Evolutionary conservation across 2,329 filamentous ascomycete genomes (phyloP), one percentile per base, ranked within the genome.

Genomic region (Cephalotrichum gorgonifer): DNA sequence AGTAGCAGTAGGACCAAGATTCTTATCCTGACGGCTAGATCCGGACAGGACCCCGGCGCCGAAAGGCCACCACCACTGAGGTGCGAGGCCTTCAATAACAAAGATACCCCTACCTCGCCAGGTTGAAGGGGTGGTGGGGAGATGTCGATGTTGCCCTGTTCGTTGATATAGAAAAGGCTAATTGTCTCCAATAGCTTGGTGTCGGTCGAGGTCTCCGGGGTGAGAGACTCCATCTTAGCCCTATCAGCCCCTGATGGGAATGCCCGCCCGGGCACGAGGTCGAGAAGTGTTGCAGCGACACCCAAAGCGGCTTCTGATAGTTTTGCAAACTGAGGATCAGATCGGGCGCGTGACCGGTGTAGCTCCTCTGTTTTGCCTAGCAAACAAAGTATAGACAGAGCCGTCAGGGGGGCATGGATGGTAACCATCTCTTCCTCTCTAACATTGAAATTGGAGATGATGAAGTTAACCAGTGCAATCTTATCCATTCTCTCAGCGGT

Each of bases 371-470:
- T 64, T 50, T 84, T 71, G 58, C 81, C 69, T 39, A 83, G 66
- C 78, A 78, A 83, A 55, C 68, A 70, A 28, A 75, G 66, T 25
- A 85, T 70, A 3, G 82, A 79, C n/a, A 94, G 65, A 2, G 81
- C 75, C 48, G 85, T 76, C 26, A 94, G 66, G 30, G 91, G 91
- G 27, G 90, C 85, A 65, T 97, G 91, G 22, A 87, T 70, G 2
- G 86, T 79, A 15, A 95, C 66, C 91, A 98, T 97, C 60, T 98
- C 94, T 63, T 97, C 93, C 65, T 98, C 93, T 48, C 84, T 81
- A 45, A 97, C 78, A 63, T 96, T 97, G 73, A 98, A 98, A 56
- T 91, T 85, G 5, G 78, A 69, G 54, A 96, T 69, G 49, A 96
- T 83, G 64, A 97, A 98, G 53, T 77, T 79, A 48, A 90, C 81